These are phyloP conservation scores for Acanthamoeba pearcei DNA, from an alignment of 208 protist genomes.

Conservation along the genomic window DNA sequence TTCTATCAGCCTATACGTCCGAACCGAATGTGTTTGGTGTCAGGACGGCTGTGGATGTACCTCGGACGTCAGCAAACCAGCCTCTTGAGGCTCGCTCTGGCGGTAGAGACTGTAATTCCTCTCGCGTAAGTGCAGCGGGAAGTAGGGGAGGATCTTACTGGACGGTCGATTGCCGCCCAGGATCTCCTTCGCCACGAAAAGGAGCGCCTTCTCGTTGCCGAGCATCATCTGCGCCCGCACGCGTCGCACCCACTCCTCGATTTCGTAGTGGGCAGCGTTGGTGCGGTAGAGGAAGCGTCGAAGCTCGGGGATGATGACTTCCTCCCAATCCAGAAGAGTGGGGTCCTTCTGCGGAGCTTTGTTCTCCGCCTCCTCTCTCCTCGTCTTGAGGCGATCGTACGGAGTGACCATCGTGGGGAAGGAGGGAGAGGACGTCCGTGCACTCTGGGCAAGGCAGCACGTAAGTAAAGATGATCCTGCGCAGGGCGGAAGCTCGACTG, in stretches of 20 bases:
- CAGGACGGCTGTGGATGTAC: not conserved
- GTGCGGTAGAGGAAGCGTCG: slow-evolving; percentile 13
- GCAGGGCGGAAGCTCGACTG: not conserved
- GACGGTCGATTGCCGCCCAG: slow-evolving; percentile 39
- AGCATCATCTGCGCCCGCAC: slow-evolving; percentile 51
- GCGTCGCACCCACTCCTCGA: slow-evolving; percentile 63
- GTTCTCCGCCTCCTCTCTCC: not conserved
- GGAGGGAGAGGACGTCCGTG: not conserved
- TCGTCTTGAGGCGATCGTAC: not conserved
- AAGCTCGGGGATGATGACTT: slow-evolving; percentile 65
- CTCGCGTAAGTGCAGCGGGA: slow-evolving; percentile 30
- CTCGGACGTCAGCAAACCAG: slow-evolving; percentile 39
- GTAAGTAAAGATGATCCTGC: not conserved
- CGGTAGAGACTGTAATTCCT: slow-evolving; percentile 31
- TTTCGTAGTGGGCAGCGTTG: slow-evolving; percentile 59
- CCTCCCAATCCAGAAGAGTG: slow-evolving; percentile 70
- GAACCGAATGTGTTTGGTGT: not conserved
- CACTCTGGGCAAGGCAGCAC: not conserved
- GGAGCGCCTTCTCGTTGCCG: slow-evolving; percentile 51
- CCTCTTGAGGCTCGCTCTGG: not conserved
- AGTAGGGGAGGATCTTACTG: slow-evolving; percentile 10
- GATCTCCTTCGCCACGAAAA: slow-evolving; percentile 20
- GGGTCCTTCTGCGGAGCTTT: slow-evolving; percentile 15
- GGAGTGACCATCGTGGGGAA: slow-evolving; percentile 29
- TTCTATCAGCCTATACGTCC: not conserved